These are phyloP conservation scores for Ascochyta rabiei DNA, from an alignment of 2,329 filamentous ascomycete genomes.

Conservation along the genomic window DNA sequence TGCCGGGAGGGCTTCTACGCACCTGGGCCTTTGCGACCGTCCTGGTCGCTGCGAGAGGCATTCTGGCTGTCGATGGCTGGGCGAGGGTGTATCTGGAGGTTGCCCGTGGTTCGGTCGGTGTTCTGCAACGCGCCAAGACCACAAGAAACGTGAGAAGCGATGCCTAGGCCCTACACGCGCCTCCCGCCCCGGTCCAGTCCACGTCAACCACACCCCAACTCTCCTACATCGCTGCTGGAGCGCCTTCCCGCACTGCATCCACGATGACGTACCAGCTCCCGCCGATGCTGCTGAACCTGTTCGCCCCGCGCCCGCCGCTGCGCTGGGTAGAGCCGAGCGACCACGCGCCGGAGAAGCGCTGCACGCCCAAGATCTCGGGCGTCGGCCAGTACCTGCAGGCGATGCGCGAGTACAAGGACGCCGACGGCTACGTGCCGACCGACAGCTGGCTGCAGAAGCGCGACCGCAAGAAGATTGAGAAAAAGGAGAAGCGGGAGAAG, in stretches of 20 bases:
- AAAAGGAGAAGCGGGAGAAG: conserved; percentile 70
- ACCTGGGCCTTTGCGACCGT: conserved; percentile 64
- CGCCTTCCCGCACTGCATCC: conserved; percentile 43
- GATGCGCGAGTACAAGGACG: conserved; percentile 77
- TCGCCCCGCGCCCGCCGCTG: conserved; percentile 89
- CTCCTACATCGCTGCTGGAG: conserved; percentile 33
- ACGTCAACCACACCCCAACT: conserved; percentile 25
- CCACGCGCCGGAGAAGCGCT: conserved; percentile 80
- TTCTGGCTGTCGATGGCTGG: conserved; percentile 38
- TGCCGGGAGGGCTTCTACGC: conserved; percentile 28
- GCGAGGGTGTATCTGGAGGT: not conserved
- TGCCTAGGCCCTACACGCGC: no score
- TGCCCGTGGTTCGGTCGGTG: not conserved
- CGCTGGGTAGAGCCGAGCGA: conserved; percentile 87
- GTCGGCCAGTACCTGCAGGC: conserved; percentile 76
- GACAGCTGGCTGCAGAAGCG: conserved; percentile 92
- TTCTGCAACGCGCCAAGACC: no score
- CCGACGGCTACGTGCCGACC: conserved; percentile 76
- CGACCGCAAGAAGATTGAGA: conserved; percentile 83
- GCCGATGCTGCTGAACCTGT: conserved; percentile 88
- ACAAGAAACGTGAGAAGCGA: no score
- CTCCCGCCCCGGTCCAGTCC: conserved; percentile 1
- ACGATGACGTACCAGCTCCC: conserved; percentile 96
- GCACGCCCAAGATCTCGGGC: conserved; percentile 73
- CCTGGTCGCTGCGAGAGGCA: conserved; percentile 58